Percentiles rank a stretch among this genome's conserved stretches.
These are phyloP conservation scores for Metschnikowia reukaufii DNA, from an alignment of 805 yeast genomes.

Conservation along the genomic window DNA sequence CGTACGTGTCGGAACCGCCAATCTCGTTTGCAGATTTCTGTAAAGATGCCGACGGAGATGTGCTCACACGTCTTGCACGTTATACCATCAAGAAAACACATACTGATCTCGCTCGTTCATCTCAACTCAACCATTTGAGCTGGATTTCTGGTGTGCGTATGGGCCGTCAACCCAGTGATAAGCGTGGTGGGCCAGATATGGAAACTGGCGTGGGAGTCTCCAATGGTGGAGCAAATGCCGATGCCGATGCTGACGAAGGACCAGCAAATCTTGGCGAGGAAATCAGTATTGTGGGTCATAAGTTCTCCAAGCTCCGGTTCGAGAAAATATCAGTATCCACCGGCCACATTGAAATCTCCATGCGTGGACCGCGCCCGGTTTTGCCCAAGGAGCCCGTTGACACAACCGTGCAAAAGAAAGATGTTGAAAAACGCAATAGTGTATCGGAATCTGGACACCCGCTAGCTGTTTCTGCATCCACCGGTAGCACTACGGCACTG, in stretches of 20 bases:
- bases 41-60: constrained; percentile 33
- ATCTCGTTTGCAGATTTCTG: constrained; percentile 32
- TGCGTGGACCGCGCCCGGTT: constrained; percentile 61
- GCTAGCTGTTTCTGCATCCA: not conserved
- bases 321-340: constrained; percentile 87
- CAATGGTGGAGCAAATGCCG: constrained; percentile 5
- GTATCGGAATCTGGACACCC: constrained; percentile 3
- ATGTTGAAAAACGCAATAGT: constrained; percentile 2
- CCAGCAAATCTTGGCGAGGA: constrained; percentile 85
- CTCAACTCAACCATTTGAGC: constrained; percentile 65
- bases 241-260: constrained; percentile 27
- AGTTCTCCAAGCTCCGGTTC: constrained; percentile 81
- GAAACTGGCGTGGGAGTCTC: too few relatives aligned
- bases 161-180: constrained; percentile 46
- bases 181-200: too few relatives aligned
- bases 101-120: constrained; percentile 34
- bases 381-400: too few relatives aligned
- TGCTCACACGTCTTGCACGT: constrained; percentile 38
- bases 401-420: not conserved
- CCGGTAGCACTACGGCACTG: not conserved
- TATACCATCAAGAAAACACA: constrained; percentile 39
- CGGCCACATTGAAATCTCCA: constrained; percentile 72
- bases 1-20: constrained; percentile 41
- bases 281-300: constrained; percentile 81
- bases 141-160: constrained; percentile 94